Base-by-base conservation (phyloP, 768 basidiomycete genomes). In the Calvatia gigantea region DNA sequence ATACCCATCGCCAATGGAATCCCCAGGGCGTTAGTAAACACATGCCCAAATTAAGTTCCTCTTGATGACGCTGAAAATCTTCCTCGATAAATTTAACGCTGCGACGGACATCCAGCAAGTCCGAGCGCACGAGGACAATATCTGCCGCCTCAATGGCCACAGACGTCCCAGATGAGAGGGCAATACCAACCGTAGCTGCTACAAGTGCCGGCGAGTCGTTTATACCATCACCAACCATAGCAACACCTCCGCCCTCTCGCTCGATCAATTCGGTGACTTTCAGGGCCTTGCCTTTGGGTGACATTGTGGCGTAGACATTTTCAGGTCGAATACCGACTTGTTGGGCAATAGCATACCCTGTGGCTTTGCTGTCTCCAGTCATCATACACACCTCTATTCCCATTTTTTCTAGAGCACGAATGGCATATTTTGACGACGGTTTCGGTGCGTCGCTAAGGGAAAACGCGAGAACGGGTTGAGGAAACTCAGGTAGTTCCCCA, bases 1-100 rank as follows among this genome's bases (percentile, higher is more conserved):
- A 98, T 56, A 27, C 97, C 97, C 97, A 99, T 99, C 17, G 97
- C 97, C 43, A 98, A 83, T n/a, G 97, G 97, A 57, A 99, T 96
- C 53, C 94, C 91, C 54, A 96, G 72, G 29, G 95, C 67, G 65
- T 98, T 97, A 75, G n/a, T 97, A 96, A 50, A 94, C 75, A 66
- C 93, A 97, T 12, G 96, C 96, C 95, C 95, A 99, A 44, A 95
- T 67, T 42, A 99, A 85, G 72, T 98, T 99, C 42, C 93, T 85
- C 44, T 82, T 84, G 72, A 99, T 98, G 54, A 93, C 91, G 19
- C 79, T 68, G 73, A 97, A 97, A 65, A 99, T 98, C 37, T 80
- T 75, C 51, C 84, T 84, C 2, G 95, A 92, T 38, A 99, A 87
- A 67, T 97, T 83, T 17, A 99, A 84, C 6, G 96, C 94, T 2